A percentile compares a stretch with the other conserved stretches of the same genome.
These are phyloP conservation scores for Porcisia deanei DNA, from an alignment of 208 protist genomes.

Conservation along the genomic window DNA sequence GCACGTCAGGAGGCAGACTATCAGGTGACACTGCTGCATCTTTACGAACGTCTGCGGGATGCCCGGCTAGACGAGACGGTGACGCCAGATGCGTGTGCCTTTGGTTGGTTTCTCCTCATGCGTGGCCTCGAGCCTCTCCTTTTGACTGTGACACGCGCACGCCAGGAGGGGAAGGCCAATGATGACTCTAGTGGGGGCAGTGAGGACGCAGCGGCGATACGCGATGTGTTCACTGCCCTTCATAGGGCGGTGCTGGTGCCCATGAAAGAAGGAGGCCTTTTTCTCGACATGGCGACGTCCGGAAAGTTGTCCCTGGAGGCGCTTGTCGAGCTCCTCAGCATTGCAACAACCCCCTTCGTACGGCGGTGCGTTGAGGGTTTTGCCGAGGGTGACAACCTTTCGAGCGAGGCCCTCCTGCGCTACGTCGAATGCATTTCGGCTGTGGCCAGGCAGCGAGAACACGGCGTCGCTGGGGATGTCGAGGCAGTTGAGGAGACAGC, in stretches of 20 bases:
- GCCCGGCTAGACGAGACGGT: conserved; percentile 53
- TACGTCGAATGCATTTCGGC: conserved; percentile 7
- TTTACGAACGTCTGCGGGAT: conserved; percentile 45
- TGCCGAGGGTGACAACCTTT: neutral
- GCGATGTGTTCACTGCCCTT: conserved; percentile 30
- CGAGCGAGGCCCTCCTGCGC: neutral
- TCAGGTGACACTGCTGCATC: conserved; percentile 20
- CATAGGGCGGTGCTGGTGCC: conserved; percentile 16
- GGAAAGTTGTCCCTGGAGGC: conserved; percentile 27
- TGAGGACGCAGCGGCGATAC: conserved; percentile 16
- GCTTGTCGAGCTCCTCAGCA: conserved; percentile 27
- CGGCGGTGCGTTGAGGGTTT: conserved; percentile 13
- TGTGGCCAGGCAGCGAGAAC: conserved; percentile 16
- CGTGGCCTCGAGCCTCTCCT: conserved; percentile 33
- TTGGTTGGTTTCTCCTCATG: conserved; percentile 49
- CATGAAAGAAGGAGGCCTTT: neutral
- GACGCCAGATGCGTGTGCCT: conserved; percentile 57
- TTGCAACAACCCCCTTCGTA: conserved; percentile 23
- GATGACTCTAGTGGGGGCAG: neutral
- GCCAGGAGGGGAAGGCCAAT: neutral
- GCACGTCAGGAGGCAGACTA: conserved; percentile 27
- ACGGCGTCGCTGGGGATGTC: neutral
- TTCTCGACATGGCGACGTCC: neutral
- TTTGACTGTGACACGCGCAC: conserved; percentile 9
- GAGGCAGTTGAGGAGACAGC: neutral